phyloP scores from a whole-genome alignment of 306 rosid species.

The Rosa rugosa region DNA sequence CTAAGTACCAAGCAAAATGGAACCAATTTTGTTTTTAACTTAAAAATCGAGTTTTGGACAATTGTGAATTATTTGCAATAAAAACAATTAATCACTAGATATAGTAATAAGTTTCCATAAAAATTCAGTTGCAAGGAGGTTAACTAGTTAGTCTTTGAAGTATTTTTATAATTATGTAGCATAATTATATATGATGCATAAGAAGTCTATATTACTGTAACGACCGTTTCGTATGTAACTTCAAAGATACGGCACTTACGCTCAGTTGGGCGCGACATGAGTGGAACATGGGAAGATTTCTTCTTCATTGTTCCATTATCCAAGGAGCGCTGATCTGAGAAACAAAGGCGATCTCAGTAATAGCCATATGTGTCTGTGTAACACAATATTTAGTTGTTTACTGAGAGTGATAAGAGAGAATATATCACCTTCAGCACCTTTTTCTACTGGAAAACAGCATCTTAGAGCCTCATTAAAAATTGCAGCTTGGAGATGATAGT shows the following conservation, averaged over 20 bases:
- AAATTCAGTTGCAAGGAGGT: not conserved
- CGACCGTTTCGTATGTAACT: not conserved
- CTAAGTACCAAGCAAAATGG: not conserved
- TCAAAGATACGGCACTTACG: slow-evolving; percentile 53
- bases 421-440: slow-evolving; percentile 44
- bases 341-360: slow-evolving; percentile 25
- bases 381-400: slow-evolving; percentile 5
- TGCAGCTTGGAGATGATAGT: slow-evolving; percentile 77
- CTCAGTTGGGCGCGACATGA: slow-evolving; percentile 84
- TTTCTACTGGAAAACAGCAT: slow-evolving; percentile 47
- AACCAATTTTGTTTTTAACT: not conserved
- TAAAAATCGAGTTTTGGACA: not conserved
- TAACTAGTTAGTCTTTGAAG: not conserved
- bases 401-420: not conserved
- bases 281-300: slow-evolving; percentile 59
- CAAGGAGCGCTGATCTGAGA: slow-evolving; percentile 48
- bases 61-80: not conserved
- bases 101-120: not conserved
- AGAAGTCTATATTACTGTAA: slow-evolving; percentile 7
- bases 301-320: slow-evolving; percentile 48
- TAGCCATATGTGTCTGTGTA: not conserved
- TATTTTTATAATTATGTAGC: not conserved
- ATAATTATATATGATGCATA: not conserved
- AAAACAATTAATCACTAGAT: not conserved
- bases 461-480: slow-evolving; percentile 74